Base-by-base conservation (phyloP, 441 rosid genomes). In the Mallotus repandus region DNA sequence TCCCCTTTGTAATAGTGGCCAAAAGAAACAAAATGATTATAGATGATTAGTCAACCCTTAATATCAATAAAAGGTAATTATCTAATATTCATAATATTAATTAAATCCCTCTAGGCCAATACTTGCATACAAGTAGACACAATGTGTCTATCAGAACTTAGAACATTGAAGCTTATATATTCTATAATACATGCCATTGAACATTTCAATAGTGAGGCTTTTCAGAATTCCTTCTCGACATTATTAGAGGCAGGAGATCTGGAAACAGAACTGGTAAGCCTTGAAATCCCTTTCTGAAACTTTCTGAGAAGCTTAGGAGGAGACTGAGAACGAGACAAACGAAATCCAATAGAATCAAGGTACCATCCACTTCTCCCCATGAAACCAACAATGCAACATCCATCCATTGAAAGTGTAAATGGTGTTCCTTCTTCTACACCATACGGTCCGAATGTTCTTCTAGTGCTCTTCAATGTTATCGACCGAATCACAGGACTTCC, bases 351-450 rank as follows among this genome's bases (percentile, higher is more conserved):
- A 19, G 91, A 80, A 76, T 94, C 94, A 29, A 91, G 78, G 75
- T 84, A 88, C 97, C 94, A 89, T 66, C 89, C 94, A 21, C 91
- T 75, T 64, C 97, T 85, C 41, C 94, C 97, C 69, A 76, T 83
- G 48, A 94, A 79, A 13, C 96, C 97, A 7, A 86, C 89, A 38
- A 93, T 75, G 9, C 79, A 81, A 4, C 82, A 86, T 71, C 93
- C 89, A 12, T 89, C 87, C 63, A 81, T 78, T 1, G 88, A 75
- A 74, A 90, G 82, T 55, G 81, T 77, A 66, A 91, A 91, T 7
- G 94, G 94, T 5, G 87, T 89, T 56, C 97, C 95, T 66, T 82
- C 88, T 78, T 90, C 97, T 18, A 84, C 71, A 32, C 97, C 93
- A 18, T 67, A 90, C 11, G 96, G 94, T 52, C 94, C 93, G 14